Base-by-base conservation (phyloP, 2,329 filamentous ascomycete genomes). In the Nothophoma quercina region DNA sequence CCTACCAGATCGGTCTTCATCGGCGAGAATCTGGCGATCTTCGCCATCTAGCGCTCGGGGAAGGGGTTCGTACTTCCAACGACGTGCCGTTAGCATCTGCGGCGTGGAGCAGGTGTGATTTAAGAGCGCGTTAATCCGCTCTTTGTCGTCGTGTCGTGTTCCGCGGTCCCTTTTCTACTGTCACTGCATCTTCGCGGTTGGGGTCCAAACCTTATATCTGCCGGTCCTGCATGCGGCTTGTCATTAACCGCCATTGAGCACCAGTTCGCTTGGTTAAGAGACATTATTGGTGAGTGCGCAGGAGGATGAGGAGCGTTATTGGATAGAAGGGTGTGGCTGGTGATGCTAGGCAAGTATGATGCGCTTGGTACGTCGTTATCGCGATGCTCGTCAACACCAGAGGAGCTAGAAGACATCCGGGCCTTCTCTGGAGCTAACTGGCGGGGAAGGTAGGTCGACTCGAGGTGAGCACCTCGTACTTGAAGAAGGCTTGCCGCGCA, bases 1-100 rank as follows among this genome's bases (percentile, higher is more conserved):
- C 18, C 46, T 42, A 36, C 33, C 47, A 28, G 22, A 51, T 51
- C 47, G 40, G 47, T 43, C 5, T 12, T 21, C 40, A 51, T 44
- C 47, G 47, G 47, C 47, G 47, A 51, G 23, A 26, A 39, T 39
- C 40, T 39, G 47, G 8, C 25, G 47, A 51, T 51, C 47, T 33
- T 39, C 40, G 22, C 45, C 22, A n/a, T n/a, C n/a, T 25, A 22
- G 19, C 16, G 33, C 7, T 21, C 33, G n/a, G 10, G 34, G 34
- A 36, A 36, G 13, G 9, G 21, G 7, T 19, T 19, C 23, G n/a
- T 29, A 21, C 10, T 16, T n/a, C n/a, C 25, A n/a, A 15, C 16
- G 38, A 12, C 25, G 25, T 26, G 25, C n/a, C n/a, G n/a, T n/a
- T n/a, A n/a, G n/a, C n/a, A n/a, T n/a, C n/a, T n/a, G n/a, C n/a